A percentile compares a stretch with the other conserved stretches of the same genome.
These are phyloP conservation scores for Albizia julibrissin DNA, from an alignment of 306 rosid genomes.

Conservation along the genomic window DNA sequence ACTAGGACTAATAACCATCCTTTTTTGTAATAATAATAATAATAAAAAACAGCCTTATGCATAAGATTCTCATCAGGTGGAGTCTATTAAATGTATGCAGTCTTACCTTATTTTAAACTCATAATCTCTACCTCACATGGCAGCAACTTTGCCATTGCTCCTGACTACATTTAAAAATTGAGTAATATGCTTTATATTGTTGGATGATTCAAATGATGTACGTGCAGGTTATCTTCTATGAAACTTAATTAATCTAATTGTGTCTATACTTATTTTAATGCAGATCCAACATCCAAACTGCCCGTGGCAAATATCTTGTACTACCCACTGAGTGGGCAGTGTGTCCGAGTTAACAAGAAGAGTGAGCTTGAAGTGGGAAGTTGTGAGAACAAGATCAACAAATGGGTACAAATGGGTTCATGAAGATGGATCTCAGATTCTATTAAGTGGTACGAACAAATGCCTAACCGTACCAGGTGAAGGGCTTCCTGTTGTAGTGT, in stretches of 20 bases:
- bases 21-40: too few species aligned
- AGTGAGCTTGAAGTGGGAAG: slow-evolving; percentile 46
- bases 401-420: slow-evolving; percentile 43
- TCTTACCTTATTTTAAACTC: too few species aligned
- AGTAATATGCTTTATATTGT: neutral
- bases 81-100: too few species aligned
- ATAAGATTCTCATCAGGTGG: too few species aligned
- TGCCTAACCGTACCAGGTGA: slow-evolving; percentile 28
- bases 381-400: slow-evolving; percentile 30
- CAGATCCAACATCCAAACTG: slow-evolving; percentile 51
- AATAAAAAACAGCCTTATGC: too few species aligned
- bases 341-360: slow-evolving; percentile 40
- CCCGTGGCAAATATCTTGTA: slow-evolving; percentile 36
- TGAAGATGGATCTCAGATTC: slow-evolving; percentile 4
- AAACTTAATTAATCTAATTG: neutral
- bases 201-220: neutral
- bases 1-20: neutral
- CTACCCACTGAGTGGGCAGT: slow-evolving; percentile 46
- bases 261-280: slow-evolving; percentile 10
- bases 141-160: too few species aligned
- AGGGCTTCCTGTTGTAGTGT: slow-evolving; percentile 17
- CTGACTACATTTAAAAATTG: too few species aligned
- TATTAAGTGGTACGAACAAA: neutral
- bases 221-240: neutral
- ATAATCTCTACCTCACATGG: too few species aligned